These are phyloP conservation scores for Backusella macrospora DNA, from an alignment of 192 early-diverging fungal genomes.

Conservation along the genomic window DNA sequence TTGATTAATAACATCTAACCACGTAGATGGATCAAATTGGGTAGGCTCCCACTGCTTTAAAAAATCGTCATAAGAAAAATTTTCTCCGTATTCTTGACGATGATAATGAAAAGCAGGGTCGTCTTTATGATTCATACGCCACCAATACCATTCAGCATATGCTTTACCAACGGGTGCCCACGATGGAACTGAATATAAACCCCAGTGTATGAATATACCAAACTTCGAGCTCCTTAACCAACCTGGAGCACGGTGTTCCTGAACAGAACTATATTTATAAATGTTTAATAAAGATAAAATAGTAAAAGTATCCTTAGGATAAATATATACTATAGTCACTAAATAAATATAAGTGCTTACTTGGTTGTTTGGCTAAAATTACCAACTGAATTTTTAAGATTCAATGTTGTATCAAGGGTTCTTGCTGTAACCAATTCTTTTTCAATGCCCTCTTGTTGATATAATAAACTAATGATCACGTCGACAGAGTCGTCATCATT, in stretches of 20 bases:
- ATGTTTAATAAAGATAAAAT: not conserved
- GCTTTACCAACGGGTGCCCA: slow-evolving; percentile 27
- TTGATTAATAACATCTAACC: slow-evolving; percentile 27
- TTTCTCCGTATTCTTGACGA: slow-evolving; percentile 16
- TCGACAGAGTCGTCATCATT: not conserved
- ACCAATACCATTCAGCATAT: slow-evolving; percentile 38
- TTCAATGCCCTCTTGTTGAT: not conserved
- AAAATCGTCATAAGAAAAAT: slow-evolving; percentile 33
- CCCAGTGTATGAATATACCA: slow-evolving; percentile 38
- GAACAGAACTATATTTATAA: not conserved
- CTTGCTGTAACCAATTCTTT: not conserved
- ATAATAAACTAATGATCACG: not conserved
- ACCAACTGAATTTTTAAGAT: not conserved
- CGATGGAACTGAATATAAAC: slow-evolving; percentile 32
- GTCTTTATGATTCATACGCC: slow-evolving; percentile 10
- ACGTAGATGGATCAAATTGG: slow-evolving; percentile 16
- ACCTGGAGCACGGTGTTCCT: slow-evolving; percentile 22
- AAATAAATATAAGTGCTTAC: not conserved
- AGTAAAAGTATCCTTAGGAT: not conserved
- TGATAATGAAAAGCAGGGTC: slow-evolving; percentile 20
- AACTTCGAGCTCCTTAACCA: slow-evolving; percentile 31
- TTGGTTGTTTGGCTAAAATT: not conserved
- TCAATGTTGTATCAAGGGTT: not conserved
- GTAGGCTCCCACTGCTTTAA: slow-evolving; percentile 17
- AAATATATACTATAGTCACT: slow-evolving; percentile 16